phyloP scores from a whole-genome alignment of 1,284 basidiomycete species.

The Stygiomarasmius scandens region DNA sequence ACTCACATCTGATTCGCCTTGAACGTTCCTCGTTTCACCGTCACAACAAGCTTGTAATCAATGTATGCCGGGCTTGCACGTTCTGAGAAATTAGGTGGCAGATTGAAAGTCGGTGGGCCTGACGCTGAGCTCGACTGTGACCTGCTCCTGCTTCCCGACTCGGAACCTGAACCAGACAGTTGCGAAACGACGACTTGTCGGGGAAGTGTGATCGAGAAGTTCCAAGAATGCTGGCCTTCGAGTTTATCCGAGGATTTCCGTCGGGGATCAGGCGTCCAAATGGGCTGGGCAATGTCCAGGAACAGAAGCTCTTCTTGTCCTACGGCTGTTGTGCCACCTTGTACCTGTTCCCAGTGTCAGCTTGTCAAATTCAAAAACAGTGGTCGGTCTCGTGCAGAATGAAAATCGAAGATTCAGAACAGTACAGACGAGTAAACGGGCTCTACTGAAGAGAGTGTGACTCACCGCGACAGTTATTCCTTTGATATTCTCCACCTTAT shows the following conservation, averaged over 20 bases:
- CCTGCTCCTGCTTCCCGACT: conserved; percentile 28
- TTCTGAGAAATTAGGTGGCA: conserved; percentile 54
- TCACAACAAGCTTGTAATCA: conserved; percentile 52
- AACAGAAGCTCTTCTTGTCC: conserved; percentile 49
- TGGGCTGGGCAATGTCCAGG: conserved; percentile 36
- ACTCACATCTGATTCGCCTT: conserved; percentile 44
- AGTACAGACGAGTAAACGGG: too few relatives aligned
- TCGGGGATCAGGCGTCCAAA: conserved; percentile 36
- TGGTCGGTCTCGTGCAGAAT: too few relatives aligned
- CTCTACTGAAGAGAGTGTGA: too few relatives aligned
- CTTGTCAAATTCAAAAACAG: background rate
- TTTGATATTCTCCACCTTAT: conserved; percentile 48
- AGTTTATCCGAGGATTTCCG: conserved; percentile 35
- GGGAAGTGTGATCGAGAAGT: conserved; percentile 49
- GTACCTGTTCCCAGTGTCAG: conserved; percentile 29
- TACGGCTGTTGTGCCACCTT: conserved; percentile 43
- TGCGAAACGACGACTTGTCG: conserved; percentile 36
- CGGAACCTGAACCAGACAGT: background rate
- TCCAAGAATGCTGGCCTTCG: conserved; percentile 45
- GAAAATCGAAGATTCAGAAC: too few relatives aligned
- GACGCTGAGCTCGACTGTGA: background rate
- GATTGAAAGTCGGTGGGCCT: conserved; percentile 29
- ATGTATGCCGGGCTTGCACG: conserved; percentile 47
- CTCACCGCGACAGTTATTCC: conserved; percentile 45
- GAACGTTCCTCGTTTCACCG: conserved; percentile 47